These are phyloP conservation scores for Saturnispora silvae DNA, from an alignment of 805 yeast species.

Conservation along the genomic window DNA sequence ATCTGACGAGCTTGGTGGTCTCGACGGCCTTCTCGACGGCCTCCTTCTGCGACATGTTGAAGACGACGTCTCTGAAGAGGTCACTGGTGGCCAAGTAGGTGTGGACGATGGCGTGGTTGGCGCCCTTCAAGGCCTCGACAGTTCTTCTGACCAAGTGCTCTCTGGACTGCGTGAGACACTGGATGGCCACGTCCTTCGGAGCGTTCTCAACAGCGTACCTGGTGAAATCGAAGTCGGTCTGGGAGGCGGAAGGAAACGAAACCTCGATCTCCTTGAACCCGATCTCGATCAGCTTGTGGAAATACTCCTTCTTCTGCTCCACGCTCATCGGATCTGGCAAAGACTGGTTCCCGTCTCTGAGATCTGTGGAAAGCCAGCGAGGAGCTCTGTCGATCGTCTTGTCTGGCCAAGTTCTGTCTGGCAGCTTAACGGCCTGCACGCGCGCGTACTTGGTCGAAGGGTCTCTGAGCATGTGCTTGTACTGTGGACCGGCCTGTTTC, in stretches of 20 bases:
- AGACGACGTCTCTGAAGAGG: constrained; percentile 64
- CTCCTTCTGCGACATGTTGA: constrained; percentile 59
- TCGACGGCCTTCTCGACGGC: constrained; percentile 61
- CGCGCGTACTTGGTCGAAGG: constrained; percentile 56
- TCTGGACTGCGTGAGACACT: constrained; percentile 68
- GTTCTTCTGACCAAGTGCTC: constrained; percentile 66
- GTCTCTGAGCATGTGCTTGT: constrained; percentile 51
- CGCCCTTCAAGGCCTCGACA: constrained; percentile 63
- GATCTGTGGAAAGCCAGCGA: constrained; percentile 70
- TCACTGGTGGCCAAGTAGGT: constrained; percentile 70
- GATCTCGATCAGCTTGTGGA: constrained; percentile 58
- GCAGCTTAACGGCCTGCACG: constrained; percentile 42
- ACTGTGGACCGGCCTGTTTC: constrained; percentile 23
- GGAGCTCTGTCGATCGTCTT: constrained; percentile 60
- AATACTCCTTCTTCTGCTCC: constrained; percentile 62
- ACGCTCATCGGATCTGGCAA: constrained; percentile 77
- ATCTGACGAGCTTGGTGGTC: constrained; percentile 55
- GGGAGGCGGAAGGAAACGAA: constrained; percentile 73
- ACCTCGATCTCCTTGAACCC: constrained; percentile 80
- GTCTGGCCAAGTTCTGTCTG: constrained; percentile 64
- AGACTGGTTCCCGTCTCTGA: constrained; percentile 75
- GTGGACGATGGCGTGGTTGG: constrained; percentile 62
- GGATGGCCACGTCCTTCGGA: constrained; percentile 65
- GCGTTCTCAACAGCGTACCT: constrained; percentile 70
- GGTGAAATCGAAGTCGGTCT: constrained; percentile 74